A percentile compares a stretch with the other conserved stretches of the same genome.
phyloP scores from a whole-genome alignment of 345 rosid genomes.

The Hibiscus tridactylites region DNA sequence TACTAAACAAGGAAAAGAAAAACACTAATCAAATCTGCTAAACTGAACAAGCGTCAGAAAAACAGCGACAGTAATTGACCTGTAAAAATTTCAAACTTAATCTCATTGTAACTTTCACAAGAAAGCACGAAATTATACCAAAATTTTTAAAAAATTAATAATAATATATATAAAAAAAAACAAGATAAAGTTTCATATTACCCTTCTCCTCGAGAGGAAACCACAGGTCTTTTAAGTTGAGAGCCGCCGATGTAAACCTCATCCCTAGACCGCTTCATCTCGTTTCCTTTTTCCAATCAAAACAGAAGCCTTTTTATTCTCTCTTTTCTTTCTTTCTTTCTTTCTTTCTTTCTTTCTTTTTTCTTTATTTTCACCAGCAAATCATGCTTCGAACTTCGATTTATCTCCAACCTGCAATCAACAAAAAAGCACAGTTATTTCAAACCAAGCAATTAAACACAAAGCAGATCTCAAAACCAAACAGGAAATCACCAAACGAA shows the following conservation, averaged over 20 bases:
- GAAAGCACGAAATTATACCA: background rate
- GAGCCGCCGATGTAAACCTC: slow-evolving; percentile 45
- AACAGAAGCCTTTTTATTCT: slow-evolving; percentile 6
- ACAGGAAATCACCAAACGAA: slow-evolving; percentile 8
- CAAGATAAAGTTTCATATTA: slow-evolving; percentile 20
- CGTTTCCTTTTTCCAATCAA: background rate
- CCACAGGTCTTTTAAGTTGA: slow-evolving; percentile 49
- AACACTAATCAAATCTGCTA: slow-evolving; percentile 11
- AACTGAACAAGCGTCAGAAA: background rate
- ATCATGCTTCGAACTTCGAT: slow-evolving; percentile 32
- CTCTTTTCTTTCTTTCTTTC: background rate
- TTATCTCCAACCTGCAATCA: slow-evolving; percentile 19
- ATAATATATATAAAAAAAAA: background rate
- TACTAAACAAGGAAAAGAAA: background rate
- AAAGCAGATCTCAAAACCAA: slow-evolving; percentile 43
- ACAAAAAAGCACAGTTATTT: slow-evolving; percentile 3
- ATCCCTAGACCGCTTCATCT: slow-evolving; percentile 82
- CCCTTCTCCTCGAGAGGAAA: slow-evolving; percentile 70
- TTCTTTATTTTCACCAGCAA: slow-evolving; percentile 25
- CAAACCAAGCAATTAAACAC: slow-evolving; percentile 10
- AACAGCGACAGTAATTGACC: background rate
- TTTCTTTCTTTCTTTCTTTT: background rate
- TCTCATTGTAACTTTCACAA: slow-evolving; percentile 17
- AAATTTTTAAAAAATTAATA: background rate
- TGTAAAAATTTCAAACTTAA: slow-evolving; percentile 10